Evolutionary conservation across 2,329 filamentous ascomycete species (phyloP), one percentile per base, ranked within the genome.

Genomic region (Neopestalotiopsis sp.): DNA sequence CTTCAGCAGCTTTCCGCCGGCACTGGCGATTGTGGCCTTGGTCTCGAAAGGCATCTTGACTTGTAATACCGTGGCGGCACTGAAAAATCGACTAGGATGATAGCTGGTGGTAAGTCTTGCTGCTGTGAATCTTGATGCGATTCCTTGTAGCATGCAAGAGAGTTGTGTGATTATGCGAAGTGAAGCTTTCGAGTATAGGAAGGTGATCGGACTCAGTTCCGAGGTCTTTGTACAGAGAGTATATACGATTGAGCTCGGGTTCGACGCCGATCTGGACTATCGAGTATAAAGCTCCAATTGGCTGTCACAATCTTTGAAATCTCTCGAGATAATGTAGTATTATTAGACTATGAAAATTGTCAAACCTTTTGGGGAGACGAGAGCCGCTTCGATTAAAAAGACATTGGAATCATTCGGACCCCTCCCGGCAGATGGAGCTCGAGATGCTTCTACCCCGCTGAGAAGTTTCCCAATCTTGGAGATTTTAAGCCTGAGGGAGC

Each of bases 1-100:
- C 87, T 99, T 98, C 76, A 97, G 89, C 70, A 99, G 92, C 83
- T 94, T 94, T 79, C 96, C 96, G 79, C 95, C 95, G 79, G 98
- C 98, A 80, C 91, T 93, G 85, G 91, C 88, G 82, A 98, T 97
- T 72, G 92, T 94, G 70, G 94, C 92, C 80, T 93, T 97, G 74
- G 92, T 97, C 79, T 92, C 93, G 86, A 98, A 94, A 70, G 92
- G 86, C 95, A 96, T 96, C 71, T 86, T 66, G 66, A 61, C 42
- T 49, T 30, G 32, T 45, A 28, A 28, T 28, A 28, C 3, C 3
- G n/a, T 61, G n/a, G 10, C 34, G 34, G 30, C 40, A n/a, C 40
- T n/a, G 20, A 30, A 40, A 2, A 17, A 6, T 53, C 38, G 61
- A 20, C 12, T 5, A 12, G 32, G 9, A 24, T 13, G 6, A 20